Conservation (phyloP, 1,284 basidiomycete genomes). For the Cryptococcus sp. region DNA sequence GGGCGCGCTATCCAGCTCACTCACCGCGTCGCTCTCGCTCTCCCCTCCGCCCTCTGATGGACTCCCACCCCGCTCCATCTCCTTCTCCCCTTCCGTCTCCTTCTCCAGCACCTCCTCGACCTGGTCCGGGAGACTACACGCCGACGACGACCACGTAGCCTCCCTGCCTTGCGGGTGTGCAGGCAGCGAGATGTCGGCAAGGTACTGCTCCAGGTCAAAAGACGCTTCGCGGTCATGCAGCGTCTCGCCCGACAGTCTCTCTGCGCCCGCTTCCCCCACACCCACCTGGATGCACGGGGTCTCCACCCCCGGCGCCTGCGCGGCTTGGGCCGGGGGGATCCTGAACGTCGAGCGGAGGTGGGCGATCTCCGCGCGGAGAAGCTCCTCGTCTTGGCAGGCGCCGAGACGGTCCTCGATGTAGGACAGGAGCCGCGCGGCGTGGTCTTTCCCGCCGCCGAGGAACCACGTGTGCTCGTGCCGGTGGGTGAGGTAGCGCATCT, state of each 20-base stretch:
- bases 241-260: neutral
- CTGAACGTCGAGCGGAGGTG: too few relatives aligned
- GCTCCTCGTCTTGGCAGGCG: neutral
- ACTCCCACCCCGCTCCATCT: too few relatives aligned
- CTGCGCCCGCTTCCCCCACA: neutral
- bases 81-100: too few relatives aligned
- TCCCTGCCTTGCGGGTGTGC: neutral
- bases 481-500: constrained; percentile 26
- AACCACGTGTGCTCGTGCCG: constrained; percentile 26
- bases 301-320: neutral
- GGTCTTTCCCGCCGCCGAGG: constrained; percentile 28
- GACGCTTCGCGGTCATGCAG: constrained; percentile 6
- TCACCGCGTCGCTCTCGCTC: too few relatives aligned
- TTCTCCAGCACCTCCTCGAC: neutral
- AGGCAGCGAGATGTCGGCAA: constrained; percentile 22
- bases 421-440: constrained; percentile 18
- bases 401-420: constrained; percentile 9
- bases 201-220: constrained; percentile 39
- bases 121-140: neutral
- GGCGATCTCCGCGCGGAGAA: too few relatives aligned
- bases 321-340: too few relatives aligned
- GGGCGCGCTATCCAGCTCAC: too few relatives aligned
- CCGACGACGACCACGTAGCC: neutral
- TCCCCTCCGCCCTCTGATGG: too few relatives aligned
- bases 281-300: neutral